Evolutionary conservation across 1,139 yeast species (phyloP), one percentile per base, ranked within the genome.

Genomic region (Saccharomycopsis phalli): DNA sequence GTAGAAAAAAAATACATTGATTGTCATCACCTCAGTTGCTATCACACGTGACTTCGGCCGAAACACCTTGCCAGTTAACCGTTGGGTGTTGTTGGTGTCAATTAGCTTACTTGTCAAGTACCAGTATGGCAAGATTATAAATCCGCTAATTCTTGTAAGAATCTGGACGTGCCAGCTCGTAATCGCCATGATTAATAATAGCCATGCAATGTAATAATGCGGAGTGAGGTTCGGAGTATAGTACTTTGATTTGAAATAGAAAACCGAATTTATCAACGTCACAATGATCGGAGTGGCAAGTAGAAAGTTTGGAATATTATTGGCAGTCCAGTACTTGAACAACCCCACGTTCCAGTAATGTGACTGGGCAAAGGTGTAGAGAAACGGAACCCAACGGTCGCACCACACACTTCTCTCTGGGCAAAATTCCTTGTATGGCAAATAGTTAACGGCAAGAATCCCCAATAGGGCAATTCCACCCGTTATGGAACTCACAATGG

Each of bases 311-410:
- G 96, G 95, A 11, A 84, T 59, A 53, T 91, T 88, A 52, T 75
- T 76, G 0, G 66, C 50, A 0, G 93, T 79, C 93, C 95, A 91
- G 58, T 91, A 91, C 36, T 62, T 65, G 38, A 91, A 59, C 42
- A 88, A 75, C 0, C 98, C 98, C 36, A 68, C 70, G 50, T 76
- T 71, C 98, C 98, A 91, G 58, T 91, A 88, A 49, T 76, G 68
- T 2, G 61, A 47, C 58, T 91, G 98, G 5, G 94, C 83, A 56
- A 68, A 84, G n/a, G 72, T 60, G 53, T 80, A 79, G 29, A 91
- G 65, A 26, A 82, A 70, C 3, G 87, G 86, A 0, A 80, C 36
- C 10, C 48, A 54, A 18, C 57, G 49, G 13, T 56, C 49, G 56
- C 98, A 91, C 97, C 97, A 91, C 47, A 69, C 81, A 1, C 80